Base-by-base conservation (phyloP, 1,139 yeast species). In the Blastobotrys ciferrii region DNA sequence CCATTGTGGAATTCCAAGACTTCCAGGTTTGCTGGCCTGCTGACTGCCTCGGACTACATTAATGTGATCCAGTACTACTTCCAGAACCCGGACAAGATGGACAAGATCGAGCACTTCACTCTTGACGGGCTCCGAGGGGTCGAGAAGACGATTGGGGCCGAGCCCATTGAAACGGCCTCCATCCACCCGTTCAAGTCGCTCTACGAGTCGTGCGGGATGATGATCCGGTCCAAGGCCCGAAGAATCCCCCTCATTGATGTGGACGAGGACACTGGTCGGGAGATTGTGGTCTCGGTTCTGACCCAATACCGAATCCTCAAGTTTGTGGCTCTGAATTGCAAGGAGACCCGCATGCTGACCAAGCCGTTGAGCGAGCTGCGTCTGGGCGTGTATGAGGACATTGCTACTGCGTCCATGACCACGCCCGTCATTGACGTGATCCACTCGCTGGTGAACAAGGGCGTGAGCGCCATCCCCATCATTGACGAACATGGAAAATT, bases 381-480 rank as follows among this genome's bases (percentile, higher is more conserved):
- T 12, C 78, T 91, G 49, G 84, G 91, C 30, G 74, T 82, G 11
- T 69, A 73, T 33, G 72, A 75, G 42, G 75, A 81, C 50, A 69
- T 92, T 19, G 80, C 87, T 19, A 86, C 94, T 2, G 95, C 95
- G 52, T 81, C 86, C 9, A 84, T 94, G 94, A 80, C 78, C 53
- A 88, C 97, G 0, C 97, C 98, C 0, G 97, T 94, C 18, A 84
- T 89, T 55, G 97, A 92, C 55, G 97, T 91, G 32, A 94, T 92
- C 52, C 92, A 88, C 61, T 69, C 85, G 55, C 74, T 94, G 58
- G 82, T 94, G 5, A 80, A 82, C 50, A 81, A 84, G 47, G 82
- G 89, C 19, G 94, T 94, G 15, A 84, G 95, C 2, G 87, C 97
- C 1, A 84, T 94, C 32, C 99, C 99, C 3, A 91, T 94, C 53